phyloP scores from a whole-genome alignment of 331 rosid genomes.

The Telfairia occidentalis region DNA sequence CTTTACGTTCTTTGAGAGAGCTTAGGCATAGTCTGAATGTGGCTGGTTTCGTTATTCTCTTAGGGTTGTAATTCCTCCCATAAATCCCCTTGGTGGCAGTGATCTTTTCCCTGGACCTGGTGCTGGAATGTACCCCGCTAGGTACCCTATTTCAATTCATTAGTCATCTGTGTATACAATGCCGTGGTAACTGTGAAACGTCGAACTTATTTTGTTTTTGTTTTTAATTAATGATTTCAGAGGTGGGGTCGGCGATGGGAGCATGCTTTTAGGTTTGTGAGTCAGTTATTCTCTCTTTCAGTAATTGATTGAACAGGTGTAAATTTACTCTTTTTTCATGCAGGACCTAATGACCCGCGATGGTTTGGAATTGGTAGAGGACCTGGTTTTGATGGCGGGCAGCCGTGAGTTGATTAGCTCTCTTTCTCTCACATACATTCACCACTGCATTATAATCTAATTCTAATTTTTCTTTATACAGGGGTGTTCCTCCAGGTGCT shows the following conservation, averaged over 20 bases:
- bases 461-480: slow-evolving; percentile 17
- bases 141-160: slow-evolving; percentile 30
- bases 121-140: slow-evolving; percentile 58
- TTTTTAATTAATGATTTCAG: slow-evolving; percentile 20
- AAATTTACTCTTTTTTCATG: slow-evolving; percentile 8
- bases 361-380: slow-evolving; percentile 48
- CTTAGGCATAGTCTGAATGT: slow-evolving; percentile 12
- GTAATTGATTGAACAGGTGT: neutral
- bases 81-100: slow-evolving; percentile 38
- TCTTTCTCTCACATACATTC: neutral
- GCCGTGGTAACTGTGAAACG: neutral
- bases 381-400: slow-evolving; percentile 51
- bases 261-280: slow-evolving; percentile 64
- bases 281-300: neutral
- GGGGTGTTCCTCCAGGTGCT: slow-evolving; percentile 79
- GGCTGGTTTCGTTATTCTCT: slow-evolving; percentile 6
- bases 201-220: slow-evolving; percentile 4
- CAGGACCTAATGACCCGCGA: slow-evolving; percentile 78
- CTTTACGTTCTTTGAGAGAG: too few species aligned
- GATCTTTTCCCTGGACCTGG: slow-evolving; percentile 69
- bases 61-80: slow-evolving; percentile 44
- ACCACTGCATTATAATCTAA: neutral
- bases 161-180: neutral
- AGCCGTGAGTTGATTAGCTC: slow-evolving; percentile 28
- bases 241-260: slow-evolving; percentile 42